Percentiles rank a stretch among this genome's conserved stretches.
These are phyloP conservation scores for Triglochin maritima DNA, from an alignment of 106 monocot species.

Conservation along the genomic window DNA sequence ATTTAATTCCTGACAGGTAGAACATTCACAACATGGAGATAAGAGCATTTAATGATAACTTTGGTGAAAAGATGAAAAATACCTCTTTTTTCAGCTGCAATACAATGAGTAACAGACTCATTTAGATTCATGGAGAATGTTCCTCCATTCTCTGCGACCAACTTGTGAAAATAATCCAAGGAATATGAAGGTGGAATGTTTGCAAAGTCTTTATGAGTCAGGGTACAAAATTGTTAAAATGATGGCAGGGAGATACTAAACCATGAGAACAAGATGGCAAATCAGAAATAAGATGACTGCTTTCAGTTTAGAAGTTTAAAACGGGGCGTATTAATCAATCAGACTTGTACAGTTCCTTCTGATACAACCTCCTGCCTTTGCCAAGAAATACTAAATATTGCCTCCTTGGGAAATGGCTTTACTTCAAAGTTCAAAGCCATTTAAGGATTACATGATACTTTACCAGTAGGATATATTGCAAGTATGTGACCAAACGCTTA, in stretches of 20 bases:
- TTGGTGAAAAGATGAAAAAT: slow-evolving; percentile 1
- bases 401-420: too few species aligned
- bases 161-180: slow-evolving; percentile 87
- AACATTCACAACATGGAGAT: too few species aligned
- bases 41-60: not conserved
- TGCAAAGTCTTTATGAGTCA: slow-evolving; percentile 62
- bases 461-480: too few species aligned
- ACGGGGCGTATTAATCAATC: not conserved
- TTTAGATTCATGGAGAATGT: slow-evolving; percentile 96
- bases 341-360: not conserved
- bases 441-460: too few species aligned
- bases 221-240: slow-evolving; percentile 11
- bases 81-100: slow-evolving; percentile 96
- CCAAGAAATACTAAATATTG: too few species aligned
- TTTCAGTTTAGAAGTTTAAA: not conserved
- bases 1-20: slow-evolving; percentile 54
- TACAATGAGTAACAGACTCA: slow-evolving; percentile 85
- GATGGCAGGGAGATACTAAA: not conserved
- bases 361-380: too few species aligned
- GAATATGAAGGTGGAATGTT: slow-evolving; percentile 70
- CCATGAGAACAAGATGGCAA: not conserved
- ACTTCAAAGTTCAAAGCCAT: too few species aligned
- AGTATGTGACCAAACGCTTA: too few species aligned
- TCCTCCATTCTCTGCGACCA: slow-evolving; percentile 89
- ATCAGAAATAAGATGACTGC: not conserved